phyloP scores from a whole-genome alignment of 1,284 basidiomycete species.

The Leccinum variabile region DNA sequence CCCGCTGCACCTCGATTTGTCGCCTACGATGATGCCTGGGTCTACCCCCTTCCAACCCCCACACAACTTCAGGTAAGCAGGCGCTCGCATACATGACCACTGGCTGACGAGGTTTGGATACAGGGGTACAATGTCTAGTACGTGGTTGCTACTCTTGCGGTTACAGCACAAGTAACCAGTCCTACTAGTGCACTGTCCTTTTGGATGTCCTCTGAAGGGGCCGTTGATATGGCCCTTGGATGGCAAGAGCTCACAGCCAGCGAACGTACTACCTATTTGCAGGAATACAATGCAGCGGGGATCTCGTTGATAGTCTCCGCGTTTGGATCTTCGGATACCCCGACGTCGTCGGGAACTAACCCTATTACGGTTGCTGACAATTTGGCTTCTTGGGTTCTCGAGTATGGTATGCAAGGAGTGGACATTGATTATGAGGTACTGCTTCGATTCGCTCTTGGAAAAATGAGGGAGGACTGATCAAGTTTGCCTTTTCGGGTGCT shows the following conservation, averaged over 20 bases:
- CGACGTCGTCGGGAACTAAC: constrained; percentile 43
- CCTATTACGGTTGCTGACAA: constrained; percentile 42
- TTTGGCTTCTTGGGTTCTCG: constrained; percentile 47
- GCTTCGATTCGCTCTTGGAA: neutral
- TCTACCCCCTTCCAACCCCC: constrained; percentile 35
- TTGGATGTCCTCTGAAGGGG: constrained; percentile 39
- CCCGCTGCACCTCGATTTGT: constrained; percentile 42
- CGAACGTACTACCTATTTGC: constrained; percentile 31
- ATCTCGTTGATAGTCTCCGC: constrained; percentile 49
- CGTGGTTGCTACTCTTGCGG: constrained; percentile 10
- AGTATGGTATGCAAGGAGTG: constrained; percentile 53
- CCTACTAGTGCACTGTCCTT: constrained; percentile 45
- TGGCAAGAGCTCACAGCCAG: constrained; percentile 40
- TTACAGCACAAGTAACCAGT: neutral
- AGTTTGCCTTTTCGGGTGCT: constrained; percentile 20
- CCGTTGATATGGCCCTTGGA: constrained; percentile 45
- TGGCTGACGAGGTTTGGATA: neutral
- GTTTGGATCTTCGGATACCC: constrained; percentile 52
- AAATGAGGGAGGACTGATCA: neutral
- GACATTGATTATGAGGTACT: constrained; percentile 56
- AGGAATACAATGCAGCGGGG: constrained; percentile 43
- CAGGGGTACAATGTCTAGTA: constrained; percentile 53
- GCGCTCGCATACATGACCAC: constrained; percentile 31
- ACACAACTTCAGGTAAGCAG: constrained; percentile 9
- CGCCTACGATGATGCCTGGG: constrained; percentile 44